Conservation (phyloP, 2,329 filamentous ascomycete species). For the Stachybotrys chlorohalonatus region DNA sequence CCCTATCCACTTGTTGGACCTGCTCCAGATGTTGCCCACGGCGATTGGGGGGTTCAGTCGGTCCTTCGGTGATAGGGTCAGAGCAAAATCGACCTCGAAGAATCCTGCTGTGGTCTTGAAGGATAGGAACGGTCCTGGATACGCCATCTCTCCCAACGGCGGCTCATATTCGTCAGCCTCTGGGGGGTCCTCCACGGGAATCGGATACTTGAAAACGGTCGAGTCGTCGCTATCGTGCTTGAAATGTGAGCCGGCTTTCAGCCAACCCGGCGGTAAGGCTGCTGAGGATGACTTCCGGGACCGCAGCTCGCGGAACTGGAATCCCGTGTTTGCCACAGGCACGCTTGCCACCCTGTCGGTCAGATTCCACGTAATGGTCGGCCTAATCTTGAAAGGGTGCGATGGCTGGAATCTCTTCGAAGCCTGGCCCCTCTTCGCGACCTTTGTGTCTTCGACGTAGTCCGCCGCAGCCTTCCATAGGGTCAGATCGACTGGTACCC, state of each 20-base stretch:
- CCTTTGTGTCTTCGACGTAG: slow-evolving; percentile 28
- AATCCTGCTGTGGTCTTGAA: slow-evolving; percentile 29
- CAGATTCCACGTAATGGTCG: slow-evolving; percentile 28
- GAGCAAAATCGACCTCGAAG: slow-evolving; percentile 30
- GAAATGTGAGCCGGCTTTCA: slow-evolving; percentile 24
- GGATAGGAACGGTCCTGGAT: slow-evolving; percentile 28
- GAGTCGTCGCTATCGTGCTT: slow-evolving; percentile 29
- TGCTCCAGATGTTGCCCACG: slow-evolving; percentile 31
- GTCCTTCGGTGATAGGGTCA: slow-evolving; percentile 24
- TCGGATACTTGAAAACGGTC: slow-evolving; percentile 31
- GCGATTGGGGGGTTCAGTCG: slow-evolving; percentile 28
- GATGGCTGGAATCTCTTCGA: slow-evolving; percentile 25
- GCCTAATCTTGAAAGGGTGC: slow-evolving; percentile 27
- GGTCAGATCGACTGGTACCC: slow-evolving; percentile 29
- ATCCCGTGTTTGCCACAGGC: slow-evolving; percentile 25
- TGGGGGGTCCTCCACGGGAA: slow-evolving; percentile 27
- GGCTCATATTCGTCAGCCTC: slow-evolving; percentile 19
- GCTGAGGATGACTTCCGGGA: slow-evolving; percentile 19
- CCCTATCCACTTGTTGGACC: slow-evolving; percentile 27
- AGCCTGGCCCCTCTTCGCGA: slow-evolving; percentile 19
- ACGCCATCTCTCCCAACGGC: slow-evolving; percentile 17
- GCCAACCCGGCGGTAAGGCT: slow-evolving; percentile 29
- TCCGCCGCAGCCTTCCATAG: slow-evolving; percentile 34
- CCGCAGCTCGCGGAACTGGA: slow-evolving; percentile 29
- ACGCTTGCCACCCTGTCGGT: slow-evolving; percentile 26